Conservation (phyloP, 129 eudicot species). For the Silybum marianum region DNA sequence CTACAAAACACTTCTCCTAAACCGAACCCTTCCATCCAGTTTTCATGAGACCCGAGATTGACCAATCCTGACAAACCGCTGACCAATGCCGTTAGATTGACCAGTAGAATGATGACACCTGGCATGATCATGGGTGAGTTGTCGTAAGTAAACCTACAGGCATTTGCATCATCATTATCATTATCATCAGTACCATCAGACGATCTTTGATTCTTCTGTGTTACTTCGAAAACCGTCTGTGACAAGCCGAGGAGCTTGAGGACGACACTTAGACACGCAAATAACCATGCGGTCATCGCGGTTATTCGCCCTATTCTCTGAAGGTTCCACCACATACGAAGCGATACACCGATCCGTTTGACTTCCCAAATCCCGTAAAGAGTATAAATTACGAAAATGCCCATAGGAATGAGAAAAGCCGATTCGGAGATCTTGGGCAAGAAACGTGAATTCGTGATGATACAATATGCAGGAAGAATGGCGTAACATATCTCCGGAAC, state of each 20-base stretch:
- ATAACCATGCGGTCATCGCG: slow-evolving; percentile 41
- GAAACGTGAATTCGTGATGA: slow-evolving; percentile 41
- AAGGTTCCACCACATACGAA: slow-evolving; percentile 62
- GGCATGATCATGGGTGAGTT: slow-evolving; percentile 47
- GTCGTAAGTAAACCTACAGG: slow-evolving; percentile 47
- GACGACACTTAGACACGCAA: slow-evolving; percentile 31
- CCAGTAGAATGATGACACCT: slow-evolving; percentile 41
- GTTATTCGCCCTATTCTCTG: slow-evolving; percentile 50
- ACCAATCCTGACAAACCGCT: slow-evolving; percentile 20
- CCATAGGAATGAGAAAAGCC: slow-evolving; percentile 28
- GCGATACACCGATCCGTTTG: slow-evolving; percentile 23
- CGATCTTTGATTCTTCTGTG: slow-evolving; percentile 39
- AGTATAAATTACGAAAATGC: slow-evolving; percentile 34
- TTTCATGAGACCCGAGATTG: slow-evolving; percentile 5
- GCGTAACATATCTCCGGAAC: slow-evolving; percentile 51
- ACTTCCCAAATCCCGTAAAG: slow-evolving; percentile 43
- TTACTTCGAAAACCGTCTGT: slow-evolving; percentile 44
- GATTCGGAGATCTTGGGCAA: slow-evolving; percentile 48
- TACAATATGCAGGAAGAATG: slow-evolving; percentile 50
- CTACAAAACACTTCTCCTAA: slow-evolving; percentile 46
- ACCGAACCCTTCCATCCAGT: neutral
- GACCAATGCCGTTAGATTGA: slow-evolving; percentile 46
- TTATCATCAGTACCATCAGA: neutral
- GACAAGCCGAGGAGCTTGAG: slow-evolving; percentile 49
- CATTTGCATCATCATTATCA: slow-evolving; percentile 2